These are phyloP conservation scores for Populus deltoides DNA, from an alignment of 345 rosid genomes.

Conservation along the genomic window DNA sequence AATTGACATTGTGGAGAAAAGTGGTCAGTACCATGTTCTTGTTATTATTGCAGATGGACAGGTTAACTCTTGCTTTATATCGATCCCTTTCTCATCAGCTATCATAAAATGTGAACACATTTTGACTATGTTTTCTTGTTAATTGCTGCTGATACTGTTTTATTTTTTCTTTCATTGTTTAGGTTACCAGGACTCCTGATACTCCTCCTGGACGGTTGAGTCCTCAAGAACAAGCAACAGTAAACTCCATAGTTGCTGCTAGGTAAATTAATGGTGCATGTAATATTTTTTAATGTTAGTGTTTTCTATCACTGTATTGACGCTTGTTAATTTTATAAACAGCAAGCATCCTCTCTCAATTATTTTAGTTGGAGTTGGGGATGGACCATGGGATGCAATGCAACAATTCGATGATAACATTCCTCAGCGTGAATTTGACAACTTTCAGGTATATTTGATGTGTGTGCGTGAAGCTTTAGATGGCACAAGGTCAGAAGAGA, in stretches of 20 bases:
- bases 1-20: constrained; percentile 68
- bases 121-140: neutral
- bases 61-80: constrained; percentile 32
- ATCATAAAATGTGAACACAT: neutral
- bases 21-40: constrained; percentile 80
- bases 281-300: constrained; percentile 1
- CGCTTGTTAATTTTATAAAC: constrained; percentile 18
- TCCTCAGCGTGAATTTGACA: constrained; percentile 83
- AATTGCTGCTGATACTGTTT: neutral
- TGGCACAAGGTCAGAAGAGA: neutral
- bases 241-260: constrained; percentile 81
- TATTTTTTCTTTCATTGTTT: neutral
- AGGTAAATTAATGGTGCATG: constrained; percentile 49
- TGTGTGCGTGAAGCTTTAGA: neutral
- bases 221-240: constrained; percentile 82
- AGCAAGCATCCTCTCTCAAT: constrained; percentile 87
- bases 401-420: constrained; percentile 83
- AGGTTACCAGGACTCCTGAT: constrained; percentile 75
- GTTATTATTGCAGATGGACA: constrained; percentile 96
- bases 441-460: constrained; percentile 67
- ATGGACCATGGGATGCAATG: constrained; percentile 98
- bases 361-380: constrained; percentile 90
- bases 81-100: neutral
- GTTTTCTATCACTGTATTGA: constrained; percentile 15
- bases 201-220: constrained; percentile 56